These are phyloP conservation scores for Delitschia confertaspora DNA, from an alignment of 495 filamentous ascomycete species.

Conservation along the genomic window DNA sequence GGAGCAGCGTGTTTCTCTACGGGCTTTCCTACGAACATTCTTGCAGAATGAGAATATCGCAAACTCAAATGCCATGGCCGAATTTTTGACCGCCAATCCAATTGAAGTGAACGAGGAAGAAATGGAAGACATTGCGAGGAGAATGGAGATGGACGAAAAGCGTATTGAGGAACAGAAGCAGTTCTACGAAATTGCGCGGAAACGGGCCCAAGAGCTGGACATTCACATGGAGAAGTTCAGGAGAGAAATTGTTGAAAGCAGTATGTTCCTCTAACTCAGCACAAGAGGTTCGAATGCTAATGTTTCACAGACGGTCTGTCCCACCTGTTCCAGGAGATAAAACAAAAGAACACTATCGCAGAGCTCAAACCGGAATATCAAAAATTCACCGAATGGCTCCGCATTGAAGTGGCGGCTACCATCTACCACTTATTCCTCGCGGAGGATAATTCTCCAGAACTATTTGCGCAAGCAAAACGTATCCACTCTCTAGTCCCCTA, in stretches of 20 bases:
- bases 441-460: slow-evolving; percentile 91
- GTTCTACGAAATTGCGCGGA: slow-evolving; percentile 91
- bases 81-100: slow-evolving; percentile 66
- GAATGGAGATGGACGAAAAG: slow-evolving; percentile 78
- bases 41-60: slow-evolving; percentile 78
- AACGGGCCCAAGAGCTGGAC: slow-evolving; percentile 84
- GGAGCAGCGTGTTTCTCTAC: slow-evolving; percentile 81
- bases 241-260: slow-evolving; percentile 65
- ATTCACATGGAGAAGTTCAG: slow-evolving; percentile 92
- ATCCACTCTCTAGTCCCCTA: slow-evolving; percentile 94
- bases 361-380: slow-evolving; percentile 91
- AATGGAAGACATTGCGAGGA: slow-evolving; percentile 60
- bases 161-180: slow-evolving; percentile 82
- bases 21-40: slow-evolving; percentile 77
- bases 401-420: slow-evolving; percentile 94
- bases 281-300: slow-evolving; percentile 18
- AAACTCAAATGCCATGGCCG: slow-evolving; percentile 65
- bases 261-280: slow-evolving; percentile 41
- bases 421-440: slow-evolving; percentile 96
- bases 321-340: slow-evolving; percentile 86
- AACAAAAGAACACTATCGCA: slow-evolving; percentile 71
- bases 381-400: slow-evolving; percentile 96
- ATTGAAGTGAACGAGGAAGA: slow-evolving; percentile 73
- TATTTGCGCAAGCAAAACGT: slow-evolving; percentile 86
- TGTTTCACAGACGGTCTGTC: slow-evolving; percentile 63